Percentiles rank a stretch among this genome's conserved stretches.
These are phyloP conservation scores for Suillus cothurnatus DNA, from an alignment of 768 basidiomycete genomes.

Conservation along the genomic window DNA sequence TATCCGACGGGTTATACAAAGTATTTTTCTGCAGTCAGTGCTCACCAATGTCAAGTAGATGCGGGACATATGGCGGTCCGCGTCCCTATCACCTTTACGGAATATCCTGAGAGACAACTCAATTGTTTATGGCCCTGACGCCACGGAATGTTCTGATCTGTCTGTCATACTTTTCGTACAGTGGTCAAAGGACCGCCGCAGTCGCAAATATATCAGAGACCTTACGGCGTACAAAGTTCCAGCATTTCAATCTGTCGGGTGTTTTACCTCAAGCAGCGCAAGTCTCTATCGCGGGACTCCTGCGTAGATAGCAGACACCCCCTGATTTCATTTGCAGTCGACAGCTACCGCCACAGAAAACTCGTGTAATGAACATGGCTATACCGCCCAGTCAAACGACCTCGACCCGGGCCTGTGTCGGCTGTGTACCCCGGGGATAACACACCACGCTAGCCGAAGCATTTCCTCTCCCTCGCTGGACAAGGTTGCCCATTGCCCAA, in stretches of 20 bases:
- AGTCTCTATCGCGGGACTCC: neutral
- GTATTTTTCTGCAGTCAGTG: neutral
- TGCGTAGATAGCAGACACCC: conserved; percentile 6
- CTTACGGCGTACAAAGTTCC: conserved; percentile 13
- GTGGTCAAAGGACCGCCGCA: neutral
- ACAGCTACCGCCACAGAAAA: no score
- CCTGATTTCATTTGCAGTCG: conserved; percentile 2
- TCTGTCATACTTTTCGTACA: conserved; percentile 5
- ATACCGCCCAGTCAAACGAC: neutral
- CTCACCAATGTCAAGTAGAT: neutral
- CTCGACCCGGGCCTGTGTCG: neutral
- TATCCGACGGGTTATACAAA: neutral
- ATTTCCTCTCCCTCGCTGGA: neutral
- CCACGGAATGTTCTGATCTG: conserved; percentile 1
- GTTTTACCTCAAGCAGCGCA: conserved; percentile 4
- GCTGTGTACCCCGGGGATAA: neutral
- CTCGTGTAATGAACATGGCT: neutral
- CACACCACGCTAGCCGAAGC: neutral
- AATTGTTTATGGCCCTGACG: neutral
- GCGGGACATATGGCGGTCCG: neutral
- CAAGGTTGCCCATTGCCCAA: conserved; percentile 2
- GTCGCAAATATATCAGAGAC: neutral
- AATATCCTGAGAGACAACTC: conserved; percentile 4
- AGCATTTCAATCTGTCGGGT: neutral
- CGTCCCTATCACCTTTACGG: conserved; percentile 6